Percentiles rank a stretch among this genome's conserved stretches.
Conservation (phyloP, 179 eudicot genomes). For the Dionaea muscipula region DNA sequence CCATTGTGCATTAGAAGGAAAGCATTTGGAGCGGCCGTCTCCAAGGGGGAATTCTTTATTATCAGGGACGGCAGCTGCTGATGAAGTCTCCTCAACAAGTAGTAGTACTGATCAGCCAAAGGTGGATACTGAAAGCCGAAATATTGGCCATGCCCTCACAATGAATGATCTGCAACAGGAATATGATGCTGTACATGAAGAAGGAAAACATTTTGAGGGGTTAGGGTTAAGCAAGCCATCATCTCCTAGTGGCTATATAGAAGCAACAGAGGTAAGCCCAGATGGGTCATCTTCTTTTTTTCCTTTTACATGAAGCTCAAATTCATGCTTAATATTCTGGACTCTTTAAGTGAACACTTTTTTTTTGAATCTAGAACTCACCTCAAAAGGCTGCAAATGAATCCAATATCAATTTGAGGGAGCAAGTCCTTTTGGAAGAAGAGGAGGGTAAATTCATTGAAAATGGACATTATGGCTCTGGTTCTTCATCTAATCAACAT, state of each 20-base stretch:
- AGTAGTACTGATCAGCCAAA: no score
- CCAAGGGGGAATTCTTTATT: not conserved
- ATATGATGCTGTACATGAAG: not conserved
- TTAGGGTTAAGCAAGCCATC: not conserved
- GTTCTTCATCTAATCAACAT: no score
- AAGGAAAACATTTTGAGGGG: not conserved
- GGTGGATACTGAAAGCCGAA: not conserved
- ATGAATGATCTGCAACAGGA: not conserved
- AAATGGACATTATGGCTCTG: not conserved
- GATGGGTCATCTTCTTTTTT: not conserved
- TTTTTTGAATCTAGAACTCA: not conserved
- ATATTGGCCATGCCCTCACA: not conserved
- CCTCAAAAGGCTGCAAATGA: conserved; percentile 3
- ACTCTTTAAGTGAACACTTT: not conserved
- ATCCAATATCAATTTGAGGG: not conserved
- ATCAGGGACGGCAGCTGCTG: not conserved
- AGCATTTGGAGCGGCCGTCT: not conserved
- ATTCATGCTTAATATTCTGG: not conserved
- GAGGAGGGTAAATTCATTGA: not conserved
- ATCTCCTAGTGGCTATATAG: not conserved
- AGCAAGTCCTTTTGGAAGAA: conserved; percentile 1
- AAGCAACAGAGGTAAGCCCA: not conserved
- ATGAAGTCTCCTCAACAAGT: no score
- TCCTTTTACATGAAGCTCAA: not conserved
- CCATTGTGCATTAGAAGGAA: no score